Percentiles rank a stretch among this genome's conserved stretches.
phyloP scores from a whole-genome alignment of 208 protist genomes.

The Acanthamoeba healyi region DNA sequence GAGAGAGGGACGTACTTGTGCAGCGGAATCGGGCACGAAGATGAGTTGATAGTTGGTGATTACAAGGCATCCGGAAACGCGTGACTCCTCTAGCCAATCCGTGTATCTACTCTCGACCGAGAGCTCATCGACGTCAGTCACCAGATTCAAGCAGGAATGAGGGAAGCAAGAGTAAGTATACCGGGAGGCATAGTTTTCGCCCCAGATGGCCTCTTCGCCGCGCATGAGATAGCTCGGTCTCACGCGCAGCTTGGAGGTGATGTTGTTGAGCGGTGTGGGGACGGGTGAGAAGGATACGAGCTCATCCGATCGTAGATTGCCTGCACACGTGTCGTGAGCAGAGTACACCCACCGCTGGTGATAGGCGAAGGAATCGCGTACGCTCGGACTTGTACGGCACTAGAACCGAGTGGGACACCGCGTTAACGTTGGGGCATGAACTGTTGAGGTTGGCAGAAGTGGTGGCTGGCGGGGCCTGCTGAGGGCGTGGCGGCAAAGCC shows the following conservation, averaged over 20 bases:
- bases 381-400: slow-evolving; percentile 11
- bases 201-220: slow-evolving; percentile 22
- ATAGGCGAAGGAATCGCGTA: no score
- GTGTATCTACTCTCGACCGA: slow-evolving; percentile 25
- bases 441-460: not conserved
- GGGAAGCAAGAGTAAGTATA: not conserved
- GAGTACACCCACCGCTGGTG: no score
- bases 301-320: not conserved
- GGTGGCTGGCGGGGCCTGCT: not conserved
- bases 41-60: slow-evolving; percentile 50
- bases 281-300: not conserved
- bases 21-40: slow-evolving; percentile 2
- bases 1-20: not conserved
- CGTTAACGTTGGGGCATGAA: slow-evolving; percentile 24
- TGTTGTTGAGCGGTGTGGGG: not conserved
- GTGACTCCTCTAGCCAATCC: not conserved
- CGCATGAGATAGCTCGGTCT: not conserved
- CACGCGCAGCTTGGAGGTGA: slow-evolving; percentile 29
- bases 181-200: not conserved
- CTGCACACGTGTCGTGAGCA: not conserved
- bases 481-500: not conserved
- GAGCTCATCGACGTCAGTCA: no score
- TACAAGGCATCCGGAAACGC: not conserved
- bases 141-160: no score
- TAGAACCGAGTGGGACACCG: not conserved